Evolutionary conservation across 805 yeast species (phyloP).

Genomic region (Candida manassasensis): DNA sequence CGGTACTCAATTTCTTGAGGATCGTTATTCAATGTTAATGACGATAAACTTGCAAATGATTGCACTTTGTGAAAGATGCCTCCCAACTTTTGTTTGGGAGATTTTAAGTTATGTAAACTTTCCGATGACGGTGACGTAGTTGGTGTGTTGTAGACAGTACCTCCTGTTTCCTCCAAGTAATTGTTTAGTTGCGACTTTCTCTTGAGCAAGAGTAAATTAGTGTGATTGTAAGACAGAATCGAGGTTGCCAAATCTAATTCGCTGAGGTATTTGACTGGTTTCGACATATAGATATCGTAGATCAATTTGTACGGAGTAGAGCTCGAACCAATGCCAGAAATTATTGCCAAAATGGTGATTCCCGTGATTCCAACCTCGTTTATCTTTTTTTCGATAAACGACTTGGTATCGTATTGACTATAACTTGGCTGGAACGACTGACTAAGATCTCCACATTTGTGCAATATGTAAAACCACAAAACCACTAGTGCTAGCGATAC

Average conservation of each 20-base stretch:
- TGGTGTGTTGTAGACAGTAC: conserved; percentile 22
- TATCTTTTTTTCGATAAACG: conserved; percentile 39
- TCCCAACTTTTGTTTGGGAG: conserved; percentile 17
- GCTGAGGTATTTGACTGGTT: conserved; percentile 12
- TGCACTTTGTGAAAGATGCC: conserved; percentile 36
- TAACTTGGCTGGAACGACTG: conserved; percentile 19
- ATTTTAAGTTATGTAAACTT: conserved; percentile 5
- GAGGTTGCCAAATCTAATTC: conserved; percentile 29
- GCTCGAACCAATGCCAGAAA: conserved; percentile 50
- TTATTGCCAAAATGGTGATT: conserved; percentile 43
- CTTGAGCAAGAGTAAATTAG: conserved; percentile 29
- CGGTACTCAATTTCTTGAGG: conserved; percentile 30
- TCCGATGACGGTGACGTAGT: conserved; percentile 8
- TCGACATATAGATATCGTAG: conserved; percentile 4
- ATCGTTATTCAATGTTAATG: conserved; percentile 6
- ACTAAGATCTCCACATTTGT: conserved; percentile 30
- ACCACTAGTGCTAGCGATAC: conserved; percentile 13
- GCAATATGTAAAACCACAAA: conserved; percentile 31
- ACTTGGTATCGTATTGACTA: conserved; percentile 11
- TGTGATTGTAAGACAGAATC: conserved; percentile 39
- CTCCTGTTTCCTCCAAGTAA: conserved; percentile 16
- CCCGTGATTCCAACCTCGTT: conserved; percentile 47
- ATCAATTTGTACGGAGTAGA: conserved; percentile 38
- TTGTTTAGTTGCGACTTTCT: conserved; percentile 29
- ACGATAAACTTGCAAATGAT: conserved; percentile 34